Conservation (phyloP, 2,329 filamentous ascomycete species). For the Fusarium mangiferae region DNA sequence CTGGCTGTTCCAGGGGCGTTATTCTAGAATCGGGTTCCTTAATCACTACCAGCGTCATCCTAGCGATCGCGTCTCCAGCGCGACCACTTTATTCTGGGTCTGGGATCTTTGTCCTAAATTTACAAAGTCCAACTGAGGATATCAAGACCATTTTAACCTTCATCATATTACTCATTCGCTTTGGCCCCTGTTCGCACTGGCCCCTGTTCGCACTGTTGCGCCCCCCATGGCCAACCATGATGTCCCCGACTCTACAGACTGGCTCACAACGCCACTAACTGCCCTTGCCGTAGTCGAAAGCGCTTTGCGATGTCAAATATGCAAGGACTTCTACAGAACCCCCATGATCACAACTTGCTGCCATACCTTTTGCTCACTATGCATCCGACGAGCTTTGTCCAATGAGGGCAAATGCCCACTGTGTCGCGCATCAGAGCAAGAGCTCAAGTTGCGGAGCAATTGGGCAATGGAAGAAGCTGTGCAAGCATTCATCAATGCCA, state of each 20-base stretch:
- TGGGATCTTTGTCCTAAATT: background rate
- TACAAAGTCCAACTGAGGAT: background rate
- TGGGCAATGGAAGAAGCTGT: slow-evolving; percentile 87
- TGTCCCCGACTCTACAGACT: slow-evolving; percentile 85
- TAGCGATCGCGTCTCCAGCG: slow-evolving; percentile 38
- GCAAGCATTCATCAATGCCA: slow-evolving; percentile 76
- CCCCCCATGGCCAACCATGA: slow-evolving; percentile 48
- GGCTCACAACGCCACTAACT: slow-evolving; percentile 76
- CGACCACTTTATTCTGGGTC: slow-evolving; percentile 29
- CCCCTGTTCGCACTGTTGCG: background rate
- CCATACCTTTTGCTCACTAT: slow-evolving; percentile 96
- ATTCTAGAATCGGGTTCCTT: slow-evolving; percentile 4
- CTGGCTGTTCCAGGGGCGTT: background rate
- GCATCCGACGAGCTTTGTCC: slow-evolving; percentile 87
- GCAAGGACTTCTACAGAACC: slow-evolving; percentile 96
- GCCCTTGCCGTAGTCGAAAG: slow-evolving; percentile 79
- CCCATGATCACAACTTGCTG: slow-evolving; percentile 95
- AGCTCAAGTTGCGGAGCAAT: slow-evolving; percentile 85
- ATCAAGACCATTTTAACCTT: background rate
- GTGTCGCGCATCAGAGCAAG: slow-evolving; percentile 82
- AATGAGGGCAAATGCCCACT: slow-evolving; percentile 88
- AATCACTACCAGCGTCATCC: slow-evolving; percentile 20
- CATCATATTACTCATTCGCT: background rate
- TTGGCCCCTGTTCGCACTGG: background rate
- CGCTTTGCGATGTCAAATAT: slow-evolving; percentile 92